A percentile compares a stretch with the other conserved stretches of the same genome.
Evolutionary conservation across 1,284 basidiomycete genomes (phyloP).

Genomic region (Leccinum colubrinum): DNA sequence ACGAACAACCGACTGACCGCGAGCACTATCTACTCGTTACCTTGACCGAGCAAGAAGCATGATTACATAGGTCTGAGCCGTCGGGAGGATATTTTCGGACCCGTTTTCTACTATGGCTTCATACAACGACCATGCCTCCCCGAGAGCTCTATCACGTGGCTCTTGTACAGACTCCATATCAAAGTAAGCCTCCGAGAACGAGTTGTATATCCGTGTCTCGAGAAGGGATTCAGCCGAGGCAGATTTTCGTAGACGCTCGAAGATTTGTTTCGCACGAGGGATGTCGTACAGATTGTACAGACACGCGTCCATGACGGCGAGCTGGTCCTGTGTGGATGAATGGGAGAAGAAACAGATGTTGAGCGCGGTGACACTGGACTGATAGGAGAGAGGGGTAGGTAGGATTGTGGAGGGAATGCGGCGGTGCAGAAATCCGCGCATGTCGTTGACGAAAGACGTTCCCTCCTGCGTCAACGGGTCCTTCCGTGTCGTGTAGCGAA

Average conservation of each 20-base stretch:
- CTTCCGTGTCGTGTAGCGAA: slow-evolving; percentile 35
- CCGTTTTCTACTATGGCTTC: too few species aligned
- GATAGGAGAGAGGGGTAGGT: slow-evolving; percentile 58
- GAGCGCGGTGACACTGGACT: slow-evolving; percentile 33
- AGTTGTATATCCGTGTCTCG: too few species aligned
- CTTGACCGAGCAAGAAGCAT: too few species aligned
- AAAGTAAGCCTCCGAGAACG: too few species aligned
- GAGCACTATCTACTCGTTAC: slow-evolving; percentile 4
- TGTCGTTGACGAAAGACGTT: slow-evolving; percentile 28
- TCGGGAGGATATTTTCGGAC: too few species aligned
- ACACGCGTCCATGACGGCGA: slow-evolving; percentile 80
- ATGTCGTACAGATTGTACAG: slow-evolving; percentile 72
- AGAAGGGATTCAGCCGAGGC: too few species aligned
- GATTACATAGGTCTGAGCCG: too few species aligned
- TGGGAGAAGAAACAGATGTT: slow-evolving; percentile 64
- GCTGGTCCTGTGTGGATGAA: slow-evolving; percentile 61
- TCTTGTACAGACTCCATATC: too few species aligned
- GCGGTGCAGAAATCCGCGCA: slow-evolving; percentile 50
- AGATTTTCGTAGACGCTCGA: slow-evolving; percentile 51
- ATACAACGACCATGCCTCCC: too few species aligned
- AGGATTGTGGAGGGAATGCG: slow-evolving; percentile 53
- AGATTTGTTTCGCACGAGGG: slow-evolving; percentile 64
- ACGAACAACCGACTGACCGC: slow-evolving; percentile 15
- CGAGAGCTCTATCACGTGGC: too few species aligned
- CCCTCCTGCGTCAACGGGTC: slow-evolving; percentile 22